A percentile compares a stretch with the other conserved stretches of the same genome.
Conservation (phyloP, 345 rosid species). For the Pseudoturritis turrita region DNA sequence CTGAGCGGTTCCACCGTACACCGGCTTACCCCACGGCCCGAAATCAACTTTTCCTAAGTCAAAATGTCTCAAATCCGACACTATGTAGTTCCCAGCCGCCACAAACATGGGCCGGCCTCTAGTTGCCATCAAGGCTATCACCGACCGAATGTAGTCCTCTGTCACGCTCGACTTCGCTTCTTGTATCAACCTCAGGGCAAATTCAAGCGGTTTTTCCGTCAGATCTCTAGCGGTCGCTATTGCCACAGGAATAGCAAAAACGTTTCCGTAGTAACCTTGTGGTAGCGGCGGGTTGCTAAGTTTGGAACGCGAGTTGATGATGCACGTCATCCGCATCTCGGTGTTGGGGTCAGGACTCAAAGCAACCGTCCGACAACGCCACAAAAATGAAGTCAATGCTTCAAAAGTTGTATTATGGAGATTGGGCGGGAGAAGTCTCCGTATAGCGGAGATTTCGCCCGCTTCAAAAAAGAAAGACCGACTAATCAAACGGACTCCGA, state of each 20-base stretch:
- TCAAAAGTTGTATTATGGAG: conserved; percentile 39
- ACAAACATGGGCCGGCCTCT: conserved; percentile 47
- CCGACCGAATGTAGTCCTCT: conserved; percentile 29
- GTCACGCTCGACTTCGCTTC: conserved; percentile 39
- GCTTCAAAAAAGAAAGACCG: conserved; percentile 54
- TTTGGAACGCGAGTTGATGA: conserved; percentile 41
- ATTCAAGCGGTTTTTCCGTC: conserved; percentile 40
- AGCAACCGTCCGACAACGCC: conserved; percentile 57
- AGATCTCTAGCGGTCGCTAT: conserved; percentile 39
- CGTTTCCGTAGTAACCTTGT: conserved; percentile 50
- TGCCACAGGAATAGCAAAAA: conserved; percentile 37
- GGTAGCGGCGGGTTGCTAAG: conserved; percentile 39
- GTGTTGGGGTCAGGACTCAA: conserved; percentile 43
- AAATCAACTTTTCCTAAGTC: conserved; percentile 44
- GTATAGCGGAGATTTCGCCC: conserved; percentile 34
- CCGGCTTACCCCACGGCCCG: conserved; percentile 58
- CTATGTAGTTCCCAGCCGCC: conserved; percentile 29
- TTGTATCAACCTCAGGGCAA: conserved; percentile 41
- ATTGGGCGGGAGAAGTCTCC: conserved; percentile 32
- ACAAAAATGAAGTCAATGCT: conserved; percentile 44
- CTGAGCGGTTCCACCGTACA: conserved; percentile 45
- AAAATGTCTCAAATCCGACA: conserved; percentile 45
- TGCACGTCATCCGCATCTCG: conserved; percentile 42
- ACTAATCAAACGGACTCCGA: conserved; percentile 24
- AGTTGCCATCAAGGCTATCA: conserved; percentile 25